Percentiles rank a stretch among this genome's conserved stretches.
phyloP scores from a whole-genome alignment of 139 green algal genomes.

The Chlamydomonas urium region DNA sequence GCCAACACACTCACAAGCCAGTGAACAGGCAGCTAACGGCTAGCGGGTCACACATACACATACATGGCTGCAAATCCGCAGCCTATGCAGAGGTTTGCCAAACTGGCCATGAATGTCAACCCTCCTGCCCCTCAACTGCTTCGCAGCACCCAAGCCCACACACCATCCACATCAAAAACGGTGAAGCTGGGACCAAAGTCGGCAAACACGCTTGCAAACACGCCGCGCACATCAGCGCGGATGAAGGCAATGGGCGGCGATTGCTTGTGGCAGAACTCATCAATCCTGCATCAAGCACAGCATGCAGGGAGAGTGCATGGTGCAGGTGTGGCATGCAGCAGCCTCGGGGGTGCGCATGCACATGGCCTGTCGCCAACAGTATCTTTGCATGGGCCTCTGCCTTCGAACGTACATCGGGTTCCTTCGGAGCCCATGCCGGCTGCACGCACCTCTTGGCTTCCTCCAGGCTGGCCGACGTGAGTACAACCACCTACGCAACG shows the following conservation, averaged over 20 bases:
- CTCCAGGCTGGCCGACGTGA: constrained; percentile 54
- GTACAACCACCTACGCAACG: constrained; percentile 93
- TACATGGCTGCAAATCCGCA: no score
- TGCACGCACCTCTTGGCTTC: constrained; percentile 64
- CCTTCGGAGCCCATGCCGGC: no score
- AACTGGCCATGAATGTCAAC: no score
- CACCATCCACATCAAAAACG: constrained; percentile 87
- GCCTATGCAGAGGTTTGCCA: no score
- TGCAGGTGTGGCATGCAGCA: no score
- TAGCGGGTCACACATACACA: background rate
- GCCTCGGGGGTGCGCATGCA: no score
- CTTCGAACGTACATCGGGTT: no score
- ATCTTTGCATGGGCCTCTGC: no score
- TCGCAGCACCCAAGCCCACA: constrained; percentile 17
- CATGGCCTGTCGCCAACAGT: no score
- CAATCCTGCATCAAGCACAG: no score
- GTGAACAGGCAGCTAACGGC: background rate
- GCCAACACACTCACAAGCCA: background rate
- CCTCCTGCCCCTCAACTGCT: background rate
- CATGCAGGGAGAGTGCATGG: no score
- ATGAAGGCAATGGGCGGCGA: constrained; percentile 79
- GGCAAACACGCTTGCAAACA: constrained; percentile 93
- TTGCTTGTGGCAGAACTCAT: constrained; percentile 76
- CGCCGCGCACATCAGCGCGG: constrained; percentile 72
- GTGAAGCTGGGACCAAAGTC: constrained; percentile 91